Evolutionary conservation across 352 stramenopile species (phyloP).

Genomic region (Phytophthora syringae): DNA sequence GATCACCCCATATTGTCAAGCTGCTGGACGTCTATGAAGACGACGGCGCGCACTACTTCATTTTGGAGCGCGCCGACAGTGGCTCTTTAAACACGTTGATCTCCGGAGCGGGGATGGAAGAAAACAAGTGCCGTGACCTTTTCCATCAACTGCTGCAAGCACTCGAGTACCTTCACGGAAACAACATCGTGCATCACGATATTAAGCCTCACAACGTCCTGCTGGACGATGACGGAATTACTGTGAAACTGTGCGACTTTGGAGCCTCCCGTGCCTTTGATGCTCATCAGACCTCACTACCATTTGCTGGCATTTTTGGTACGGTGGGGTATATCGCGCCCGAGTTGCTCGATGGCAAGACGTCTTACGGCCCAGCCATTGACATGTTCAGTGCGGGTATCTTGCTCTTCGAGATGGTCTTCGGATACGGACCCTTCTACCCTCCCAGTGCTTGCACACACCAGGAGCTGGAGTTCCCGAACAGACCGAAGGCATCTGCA

Average conservation of each 20-base stretch:
- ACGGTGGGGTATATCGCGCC: constrained; percentile 78
- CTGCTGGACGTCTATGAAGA: constrained; percentile 80
- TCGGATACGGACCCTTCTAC: constrained; percentile 78
- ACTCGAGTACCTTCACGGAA: constrained; percentile 68
- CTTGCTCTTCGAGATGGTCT: constrained; percentile 81
- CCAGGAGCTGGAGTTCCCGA: constrained; percentile 64
- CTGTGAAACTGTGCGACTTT: constrained; percentile 86
- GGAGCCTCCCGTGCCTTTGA: constrained; percentile 80
- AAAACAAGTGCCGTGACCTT: constrained; percentile 54
- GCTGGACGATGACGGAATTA: constrained; percentile 50
- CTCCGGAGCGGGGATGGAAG: constrained; percentile 52
- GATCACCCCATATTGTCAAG: constrained; percentile 80
- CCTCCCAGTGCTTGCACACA: constrained; percentile 71
- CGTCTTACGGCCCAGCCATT: constrained; percentile 60
- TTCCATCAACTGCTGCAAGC: constrained; percentile 69
- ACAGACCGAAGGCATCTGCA: constrained; percentile 37
- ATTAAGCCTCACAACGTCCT: constrained; percentile 91
- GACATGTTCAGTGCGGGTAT: constrained; percentile 81
- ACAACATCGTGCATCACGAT: constrained; percentile 91
- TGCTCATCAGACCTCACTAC: constrained; percentile 49
- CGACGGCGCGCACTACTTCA: constrained; percentile 77
- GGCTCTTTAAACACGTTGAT: constrained; percentile 63
- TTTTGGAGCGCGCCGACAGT: constrained; percentile 69
- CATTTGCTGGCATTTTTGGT: constrained; percentile 74
- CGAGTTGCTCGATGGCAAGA: constrained; percentile 61